phyloP scores from a whole-genome alignment of 2,329 filamentous ascomycete genomes.

The Hymenoscyphus fraxineus region DNA sequence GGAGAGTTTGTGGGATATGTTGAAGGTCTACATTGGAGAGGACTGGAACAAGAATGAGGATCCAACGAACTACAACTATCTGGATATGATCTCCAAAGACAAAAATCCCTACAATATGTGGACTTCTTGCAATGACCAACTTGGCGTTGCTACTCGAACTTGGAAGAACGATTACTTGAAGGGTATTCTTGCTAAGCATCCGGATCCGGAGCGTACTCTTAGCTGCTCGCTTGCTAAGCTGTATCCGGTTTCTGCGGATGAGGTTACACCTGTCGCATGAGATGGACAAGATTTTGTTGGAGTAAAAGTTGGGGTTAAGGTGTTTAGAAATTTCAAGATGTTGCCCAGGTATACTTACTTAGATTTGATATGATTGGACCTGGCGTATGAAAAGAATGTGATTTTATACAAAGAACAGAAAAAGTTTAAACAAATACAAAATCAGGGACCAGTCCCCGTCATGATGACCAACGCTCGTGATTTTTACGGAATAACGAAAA shows the following conservation, averaged over 20 bases:
- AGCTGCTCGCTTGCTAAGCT: not conserved
- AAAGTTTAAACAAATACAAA: not conserved
- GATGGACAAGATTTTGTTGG: not conserved
- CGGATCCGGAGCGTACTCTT: not conserved
- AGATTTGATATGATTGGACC: too few species aligned
- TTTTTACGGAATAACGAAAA: not conserved
- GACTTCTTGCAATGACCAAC: not conserved
- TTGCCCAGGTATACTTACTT: too few species aligned
- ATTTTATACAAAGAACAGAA: too few species aligned
- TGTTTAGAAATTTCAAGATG: not conserved
- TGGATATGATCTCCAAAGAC: not conserved
- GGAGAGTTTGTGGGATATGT: not conserved
- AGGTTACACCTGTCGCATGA: not conserved
- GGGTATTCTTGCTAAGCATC: not conserved
- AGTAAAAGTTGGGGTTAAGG: not conserved
- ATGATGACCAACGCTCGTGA: not conserved
- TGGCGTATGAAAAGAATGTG: too few species aligned
- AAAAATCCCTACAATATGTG: not conserved
- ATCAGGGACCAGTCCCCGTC: not conserved
- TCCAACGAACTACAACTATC: not conserved
- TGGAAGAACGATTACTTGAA: constrained; percentile 1
- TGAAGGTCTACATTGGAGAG: not conserved
- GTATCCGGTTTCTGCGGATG: not conserved
- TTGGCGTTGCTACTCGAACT: not conserved
- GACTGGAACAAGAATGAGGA: not conserved